These are phyloP conservation scores for Pyrus betulifolia DNA, from an alignment of 306 rosid genomes.

Conservation along the genomic window DNA sequence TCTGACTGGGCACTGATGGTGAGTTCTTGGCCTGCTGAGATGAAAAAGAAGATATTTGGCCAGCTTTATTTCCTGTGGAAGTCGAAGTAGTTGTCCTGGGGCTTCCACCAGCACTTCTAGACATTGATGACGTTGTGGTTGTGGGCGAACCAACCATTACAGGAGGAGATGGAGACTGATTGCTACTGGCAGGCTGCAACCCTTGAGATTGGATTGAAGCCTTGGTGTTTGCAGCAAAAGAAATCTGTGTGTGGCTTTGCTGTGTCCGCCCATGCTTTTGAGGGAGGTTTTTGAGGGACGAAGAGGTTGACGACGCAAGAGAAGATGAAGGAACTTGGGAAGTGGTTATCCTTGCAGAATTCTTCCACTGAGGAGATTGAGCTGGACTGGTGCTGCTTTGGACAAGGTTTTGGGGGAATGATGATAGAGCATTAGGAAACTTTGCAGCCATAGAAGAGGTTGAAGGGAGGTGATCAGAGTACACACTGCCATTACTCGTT, in stretches of 20 bases:
- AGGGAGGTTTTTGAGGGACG: conserved; percentile 47
- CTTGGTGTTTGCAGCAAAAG: conserved; percentile 70
- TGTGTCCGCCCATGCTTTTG: conserved; percentile 73
- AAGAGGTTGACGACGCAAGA: conserved; percentile 50
- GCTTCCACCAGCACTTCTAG: conserved; percentile 84
- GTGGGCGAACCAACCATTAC: conserved; percentile 80
- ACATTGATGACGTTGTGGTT: conserved; percentile 69
- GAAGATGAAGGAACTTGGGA: conserved; percentile 55
- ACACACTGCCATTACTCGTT: conserved; percentile 57
- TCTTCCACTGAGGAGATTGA: conserved; percentile 93
- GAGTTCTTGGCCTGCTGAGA: conserved; percentile 69
- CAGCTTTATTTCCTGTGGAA: conserved; percentile 53
- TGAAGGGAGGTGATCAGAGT: conserved; percentile 63
- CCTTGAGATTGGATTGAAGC: conserved; percentile 50
- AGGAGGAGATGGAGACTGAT: conserved; percentile 74
- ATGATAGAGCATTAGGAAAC: conserved; percentile 60
- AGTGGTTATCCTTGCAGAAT: conserved; percentile 41
- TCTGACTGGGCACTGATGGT: conserved; percentile 35
- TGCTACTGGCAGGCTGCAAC: conserved; percentile 46
- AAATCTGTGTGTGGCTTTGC: conserved; percentile 69
- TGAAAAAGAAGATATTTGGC: conserved; percentile 56
- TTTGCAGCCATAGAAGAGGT: conserved; percentile 61
- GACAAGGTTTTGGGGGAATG: conserved; percentile 63
- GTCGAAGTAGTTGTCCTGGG: conserved; percentile 65
- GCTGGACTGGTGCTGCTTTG: conserved; percentile 58